Evolutionary conservation across 1,139 yeast species (phyloP).

Genomic region (Candida tunisiensis): DNA sequence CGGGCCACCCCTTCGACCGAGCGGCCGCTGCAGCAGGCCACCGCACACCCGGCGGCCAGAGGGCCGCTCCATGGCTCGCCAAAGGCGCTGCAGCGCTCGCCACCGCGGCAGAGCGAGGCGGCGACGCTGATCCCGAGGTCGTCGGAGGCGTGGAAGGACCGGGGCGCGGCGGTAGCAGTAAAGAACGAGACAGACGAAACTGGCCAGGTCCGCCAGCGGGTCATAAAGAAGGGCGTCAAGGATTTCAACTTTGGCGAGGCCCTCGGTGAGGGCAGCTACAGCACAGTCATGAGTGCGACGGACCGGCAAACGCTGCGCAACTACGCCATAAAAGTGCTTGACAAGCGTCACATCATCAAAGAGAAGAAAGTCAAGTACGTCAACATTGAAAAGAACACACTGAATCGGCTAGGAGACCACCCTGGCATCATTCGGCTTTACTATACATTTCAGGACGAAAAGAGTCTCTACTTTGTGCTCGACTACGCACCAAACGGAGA

Average conservation of each 20-base stretch:
- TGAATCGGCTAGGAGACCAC: slow-evolving; percentile 69
- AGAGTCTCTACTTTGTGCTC: slow-evolving; percentile 75
- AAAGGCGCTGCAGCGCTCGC: too few species aligned
- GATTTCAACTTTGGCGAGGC: slow-evolving; percentile 81
- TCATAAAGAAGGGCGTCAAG: slow-evolving; percentile 39
- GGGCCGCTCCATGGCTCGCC: too few species aligned
- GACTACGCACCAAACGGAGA: slow-evolving; percentile 94
- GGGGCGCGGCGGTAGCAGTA: slow-evolving; percentile 7
- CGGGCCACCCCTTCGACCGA: too few species aligned
- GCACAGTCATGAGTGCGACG: slow-evolving; percentile 79
- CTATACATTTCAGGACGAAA: slow-evolving; percentile 88
- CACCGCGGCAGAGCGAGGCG: too few species aligned
- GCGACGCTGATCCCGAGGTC: slow-evolving; percentile 3
- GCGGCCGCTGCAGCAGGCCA: too few species aligned
- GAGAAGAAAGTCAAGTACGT: slow-evolving; percentile 94
- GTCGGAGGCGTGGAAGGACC: slow-evolving; percentile 7
- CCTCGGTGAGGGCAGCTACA: slow-evolving; percentile 92
- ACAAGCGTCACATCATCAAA: slow-evolving; percentile 84
- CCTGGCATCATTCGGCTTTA: slow-evolving; percentile 80
- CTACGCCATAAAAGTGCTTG: slow-evolving; percentile 83
- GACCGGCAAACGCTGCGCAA: slow-evolving; percentile 57
- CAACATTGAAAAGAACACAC: slow-evolving; percentile 85
- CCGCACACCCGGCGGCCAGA: too few species aligned
- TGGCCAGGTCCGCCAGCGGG: slow-evolving; percentile 28
- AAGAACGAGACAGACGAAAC: slow-evolving; percentile 18